Evolutionary conservation across 176 grass and related monocot genomes (phyloP), one percentile per base, ranked within the genome.

Genomic region (Zoysia japonica): DNA sequence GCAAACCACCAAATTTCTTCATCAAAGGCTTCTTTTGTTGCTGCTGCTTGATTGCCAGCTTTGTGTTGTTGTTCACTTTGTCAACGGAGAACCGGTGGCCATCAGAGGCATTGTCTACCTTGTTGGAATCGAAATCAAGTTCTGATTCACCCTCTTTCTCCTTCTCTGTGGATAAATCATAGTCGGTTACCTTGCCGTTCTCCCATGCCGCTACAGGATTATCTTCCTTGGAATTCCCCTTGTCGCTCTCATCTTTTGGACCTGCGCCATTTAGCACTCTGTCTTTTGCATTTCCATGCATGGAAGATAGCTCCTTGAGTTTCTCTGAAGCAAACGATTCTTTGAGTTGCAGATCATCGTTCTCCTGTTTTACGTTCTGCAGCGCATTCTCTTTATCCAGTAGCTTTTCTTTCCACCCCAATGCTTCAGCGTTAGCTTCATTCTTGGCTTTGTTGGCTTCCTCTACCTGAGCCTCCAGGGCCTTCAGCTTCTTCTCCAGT

Each of bases 1-100:
- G 68, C 67, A 94, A 79, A 74, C 88, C 87, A 74, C 91, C 91
- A 45, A 94, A 90, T 78, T 94, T 94, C 75, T 90, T 87, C 43
- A 90, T 74, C 49, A 90, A 74, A 86, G 85, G 72, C 76, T 75
- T 94, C 79, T 94, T 94, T 50, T 86, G 79, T 64, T 86, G 86
- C 17, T 90, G 86, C 16, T 88, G 85, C 80, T 94, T 93, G 80
- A 73, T 88, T 59, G 60, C 70, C 12, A 78, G 70, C 52, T 50
- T 90, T 7, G 52, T 65, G 35, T 41, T 84, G 9, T 54, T 85
- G 63, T 70, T 80, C 0, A 37, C 41, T 36, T 72, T 82, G 38
- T 85, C 83, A 17, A 47, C 61, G 14, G 56, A 28, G 49, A 82
- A 63, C 41, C 61, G 79, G 50, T 74, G 59, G 45, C 42, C 19